Conservation (phyloP, 2,329 filamentous ascomycete genomes). For the Zymoseptoria pseudotritici region DNA sequence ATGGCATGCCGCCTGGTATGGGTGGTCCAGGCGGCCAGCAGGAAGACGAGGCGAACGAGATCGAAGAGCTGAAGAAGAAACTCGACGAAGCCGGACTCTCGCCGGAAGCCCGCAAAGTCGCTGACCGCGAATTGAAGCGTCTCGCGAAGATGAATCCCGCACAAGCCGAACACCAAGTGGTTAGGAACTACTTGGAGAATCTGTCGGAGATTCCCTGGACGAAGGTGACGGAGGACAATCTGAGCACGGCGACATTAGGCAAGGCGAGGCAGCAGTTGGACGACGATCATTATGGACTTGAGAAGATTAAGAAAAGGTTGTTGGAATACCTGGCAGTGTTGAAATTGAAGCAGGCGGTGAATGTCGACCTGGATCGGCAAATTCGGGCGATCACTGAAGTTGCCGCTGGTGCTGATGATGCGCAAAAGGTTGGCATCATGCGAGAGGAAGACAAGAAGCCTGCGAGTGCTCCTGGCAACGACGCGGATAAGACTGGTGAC, state of each 20-base stretch:
- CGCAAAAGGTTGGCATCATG: slow-evolving; percentile 35
- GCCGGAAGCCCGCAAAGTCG: slow-evolving; percentile 81
- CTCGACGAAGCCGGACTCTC: slow-evolving; percentile 74
- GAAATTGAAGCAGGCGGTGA: slow-evolving; percentile 85
- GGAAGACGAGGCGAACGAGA: slow-evolving; percentile 78
- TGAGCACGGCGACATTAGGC: slow-evolving; percentile 71
- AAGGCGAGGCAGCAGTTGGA: slow-evolving; percentile 84
- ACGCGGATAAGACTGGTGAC: slow-evolving; percentile 29
- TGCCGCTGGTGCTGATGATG: background rate
- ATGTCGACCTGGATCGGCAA: slow-evolving; percentile 72
- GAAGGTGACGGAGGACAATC: slow-evolving; percentile 72
- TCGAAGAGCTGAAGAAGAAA: slow-evolving; percentile 85
- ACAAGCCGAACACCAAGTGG: slow-evolving; percentile 92
- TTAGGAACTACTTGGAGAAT: slow-evolving; percentile 87
- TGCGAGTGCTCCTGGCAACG: slow-evolving; percentile 27
- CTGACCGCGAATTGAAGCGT: slow-evolving; percentile 77
- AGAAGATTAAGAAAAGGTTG: slow-evolving; percentile 93
- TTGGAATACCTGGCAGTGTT: slow-evolving; percentile 96
- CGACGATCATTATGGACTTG: slow-evolving; percentile 90
- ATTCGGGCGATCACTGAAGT: slow-evolving; percentile 50
- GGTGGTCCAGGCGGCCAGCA: slow-evolving; percentile 37
- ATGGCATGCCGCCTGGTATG: slow-evolving; percentile 27
- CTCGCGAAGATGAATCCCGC: slow-evolving; percentile 93
- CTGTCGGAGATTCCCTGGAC: slow-evolving; percentile 91
- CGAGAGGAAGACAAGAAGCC: slow-evolving; percentile 50